Conservation (phyloP, 805 yeast species). For the Cyberlindnera saturnus region DNA sequence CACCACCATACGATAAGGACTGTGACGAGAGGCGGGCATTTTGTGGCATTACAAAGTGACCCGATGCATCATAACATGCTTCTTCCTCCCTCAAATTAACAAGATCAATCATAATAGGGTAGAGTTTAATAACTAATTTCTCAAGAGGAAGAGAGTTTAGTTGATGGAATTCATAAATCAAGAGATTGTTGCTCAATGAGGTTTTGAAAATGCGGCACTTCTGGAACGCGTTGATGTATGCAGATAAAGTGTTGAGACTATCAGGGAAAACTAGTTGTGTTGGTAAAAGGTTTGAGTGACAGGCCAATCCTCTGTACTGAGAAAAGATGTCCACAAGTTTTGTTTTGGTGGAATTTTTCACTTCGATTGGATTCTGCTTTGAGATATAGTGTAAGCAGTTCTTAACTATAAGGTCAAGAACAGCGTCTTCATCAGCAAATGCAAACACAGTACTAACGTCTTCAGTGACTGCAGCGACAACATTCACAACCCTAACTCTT, state of each 20-base stretch:
- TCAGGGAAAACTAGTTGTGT: constrained; percentile 78
- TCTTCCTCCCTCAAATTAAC: constrained; percentile 60
- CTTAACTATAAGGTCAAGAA: constrained; percentile 46
- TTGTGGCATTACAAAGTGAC: constrained; percentile 42
- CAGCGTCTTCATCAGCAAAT: constrained; percentile 72
- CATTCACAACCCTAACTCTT: constrained; percentile 81
- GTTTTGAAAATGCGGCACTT: constrained; percentile 57
- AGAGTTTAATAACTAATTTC: constrained; percentile 56
- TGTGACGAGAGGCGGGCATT: constrained; percentile 39
- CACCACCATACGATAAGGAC: constrained; percentile 57
- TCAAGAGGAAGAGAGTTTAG: constrained; percentile 51
- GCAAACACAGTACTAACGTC: constrained; percentile 67
- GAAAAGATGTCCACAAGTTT: constrained; percentile 53
- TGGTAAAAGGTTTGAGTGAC: constrained; percentile 37
- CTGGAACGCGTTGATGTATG: constrained; percentile 59
- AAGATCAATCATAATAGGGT: constrained; percentile 74
- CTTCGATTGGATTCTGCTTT: constrained; percentile 39
- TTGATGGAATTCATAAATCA: constrained; percentile 47
- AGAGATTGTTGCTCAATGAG: constrained; percentile 48
- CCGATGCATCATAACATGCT: constrained; percentile 38
- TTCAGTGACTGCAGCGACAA: constrained; percentile 75
- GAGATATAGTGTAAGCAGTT: constrained; percentile 37
- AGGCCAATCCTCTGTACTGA: constrained; percentile 46
- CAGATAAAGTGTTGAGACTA: constrained; percentile 64
- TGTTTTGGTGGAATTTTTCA: constrained; percentile 45